Evolutionary conservation across 169 alveolate genomes (phyloP).

Genomic region (Toxoplasma gondii): DNA sequence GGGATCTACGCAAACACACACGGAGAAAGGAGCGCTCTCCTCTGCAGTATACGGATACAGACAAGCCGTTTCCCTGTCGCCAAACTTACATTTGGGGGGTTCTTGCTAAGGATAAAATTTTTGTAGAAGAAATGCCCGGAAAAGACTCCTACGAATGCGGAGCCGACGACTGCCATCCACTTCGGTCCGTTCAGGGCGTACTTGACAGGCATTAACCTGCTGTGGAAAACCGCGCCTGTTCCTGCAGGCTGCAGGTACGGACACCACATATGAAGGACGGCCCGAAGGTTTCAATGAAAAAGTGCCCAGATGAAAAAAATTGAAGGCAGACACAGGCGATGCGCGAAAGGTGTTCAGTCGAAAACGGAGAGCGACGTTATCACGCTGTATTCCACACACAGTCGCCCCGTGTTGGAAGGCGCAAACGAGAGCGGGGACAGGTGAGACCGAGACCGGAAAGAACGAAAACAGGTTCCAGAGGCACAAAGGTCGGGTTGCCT

Average conservation of each 20-base stretch:
- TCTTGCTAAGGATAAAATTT: slow-evolving; percentile 41
- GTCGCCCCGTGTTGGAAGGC: no score
- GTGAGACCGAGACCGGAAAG: no score
- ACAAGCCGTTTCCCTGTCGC: neutral
- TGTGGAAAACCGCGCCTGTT: slow-evolving; percentile 66
- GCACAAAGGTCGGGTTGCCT: no score
- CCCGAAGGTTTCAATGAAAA: neutral
- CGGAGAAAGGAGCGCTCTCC: no score
- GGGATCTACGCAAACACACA: no score
- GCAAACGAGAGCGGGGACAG: no score
- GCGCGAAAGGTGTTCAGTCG: no score
- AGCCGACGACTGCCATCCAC: slow-evolving; percentile 55
- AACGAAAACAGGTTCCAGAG: no score
- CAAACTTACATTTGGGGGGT: slow-evolving; percentile 65
- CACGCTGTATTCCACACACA: no score
- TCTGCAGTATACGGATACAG: neutral
- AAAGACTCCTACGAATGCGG: slow-evolving; percentile 63
- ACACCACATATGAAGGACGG: neutral
- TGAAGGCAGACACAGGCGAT: neutral
- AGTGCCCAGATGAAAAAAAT: neutral
- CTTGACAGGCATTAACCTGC: slow-evolving; percentile 52
- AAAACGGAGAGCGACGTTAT: no score
- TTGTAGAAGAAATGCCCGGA: slow-evolving; percentile 68
- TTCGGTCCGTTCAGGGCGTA: slow-evolving; percentile 65
- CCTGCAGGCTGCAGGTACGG: slow-evolving; percentile 63